Base-by-base conservation (phyloP, 495 filamentous ascomycete genomes). In the Oidiodendron maius region DNA sequence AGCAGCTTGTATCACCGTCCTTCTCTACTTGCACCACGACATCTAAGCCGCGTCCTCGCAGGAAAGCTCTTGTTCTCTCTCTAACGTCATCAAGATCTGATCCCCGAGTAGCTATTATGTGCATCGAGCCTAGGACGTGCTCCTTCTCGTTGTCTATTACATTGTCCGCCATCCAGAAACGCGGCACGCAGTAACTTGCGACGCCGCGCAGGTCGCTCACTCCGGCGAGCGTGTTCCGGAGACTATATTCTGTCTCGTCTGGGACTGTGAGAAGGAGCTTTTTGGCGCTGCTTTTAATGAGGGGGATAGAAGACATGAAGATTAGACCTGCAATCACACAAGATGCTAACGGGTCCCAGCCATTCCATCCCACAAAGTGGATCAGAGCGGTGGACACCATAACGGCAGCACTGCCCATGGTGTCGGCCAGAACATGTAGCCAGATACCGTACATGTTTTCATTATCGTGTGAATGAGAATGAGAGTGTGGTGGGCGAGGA, bases 381-480 rank as follows among this genome's bases (percentile, higher is more conserved):
- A 94, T 91, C 2, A 96, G 73, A 0, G 87, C 68, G 3, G 93
- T 97, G 10, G 89, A 95, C 36, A 91, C 81, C 46, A 99, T 95
- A 38, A 99, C 93, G 11, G 91, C 91, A 13, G 90, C 86, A 28
- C 89, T 95, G 11, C 93, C 93, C 16, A 97, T 80, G 0, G 94
- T 95, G 61, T 99, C 93, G 8, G 91, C 94, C 3, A 97, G 72
- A 46, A 99, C 87, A 58, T 99, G 93, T 8, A 99, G 70, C 69
- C 91, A 99, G 51, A 99, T 97, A n/a, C 93, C 93, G 51, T 91
- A 82, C 94, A 98, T 97, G 59, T 99, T 99, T 58, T 99, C 94
- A 62, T 94, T 96, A 46, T 86, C 86, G 63, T 94, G 87, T 18
- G 71, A 62, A 52, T 84, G 78, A 18, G 64, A 59, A 52, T 84